Conservation (phyloP, 176 grass and related monocot genomes). For the Carex cristatella region DNA sequence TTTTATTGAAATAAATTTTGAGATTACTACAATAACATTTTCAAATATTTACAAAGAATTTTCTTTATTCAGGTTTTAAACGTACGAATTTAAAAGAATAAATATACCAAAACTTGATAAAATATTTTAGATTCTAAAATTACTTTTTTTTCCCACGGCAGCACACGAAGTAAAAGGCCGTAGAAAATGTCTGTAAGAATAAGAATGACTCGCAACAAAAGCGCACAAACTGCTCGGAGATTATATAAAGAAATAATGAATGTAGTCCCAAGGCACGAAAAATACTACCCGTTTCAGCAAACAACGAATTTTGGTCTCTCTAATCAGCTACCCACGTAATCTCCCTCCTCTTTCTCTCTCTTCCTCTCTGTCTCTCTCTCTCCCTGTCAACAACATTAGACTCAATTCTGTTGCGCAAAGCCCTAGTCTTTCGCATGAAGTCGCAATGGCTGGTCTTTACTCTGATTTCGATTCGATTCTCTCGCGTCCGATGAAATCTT, state of each 20-base stretch:
- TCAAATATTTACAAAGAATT: not conserved
- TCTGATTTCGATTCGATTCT: not conserved
- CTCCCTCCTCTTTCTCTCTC: not conserved
- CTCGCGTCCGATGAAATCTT: not conserved
- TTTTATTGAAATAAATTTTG: no score
- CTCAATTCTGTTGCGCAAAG: slow-evolving; percentile 5
- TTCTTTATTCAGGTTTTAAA: no score
- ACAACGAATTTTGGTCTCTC: slow-evolving; percentile 15
- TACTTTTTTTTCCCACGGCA: not conserved
- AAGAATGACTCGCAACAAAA: not conserved
- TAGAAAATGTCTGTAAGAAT: not conserved
- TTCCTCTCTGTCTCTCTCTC: not conserved
- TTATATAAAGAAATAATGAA: not conserved
- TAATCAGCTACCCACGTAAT: slow-evolving; percentile 25
- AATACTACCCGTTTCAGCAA: not conserved
- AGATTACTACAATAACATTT: not conserved
- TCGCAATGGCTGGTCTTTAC: not conserved
- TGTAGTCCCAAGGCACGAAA: not conserved
- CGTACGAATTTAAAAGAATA: no score
- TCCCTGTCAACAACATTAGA: not conserved
- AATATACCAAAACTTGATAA: no score
- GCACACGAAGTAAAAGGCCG: not conserved
- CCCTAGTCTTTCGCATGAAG: slow-evolving; percentile 1
- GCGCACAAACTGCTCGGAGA: not conserved
- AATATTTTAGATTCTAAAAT: not conserved